Base-by-base conservation (phyloP, 2,329 filamentous ascomycete genomes). In the Drechslera avenae region DNA sequence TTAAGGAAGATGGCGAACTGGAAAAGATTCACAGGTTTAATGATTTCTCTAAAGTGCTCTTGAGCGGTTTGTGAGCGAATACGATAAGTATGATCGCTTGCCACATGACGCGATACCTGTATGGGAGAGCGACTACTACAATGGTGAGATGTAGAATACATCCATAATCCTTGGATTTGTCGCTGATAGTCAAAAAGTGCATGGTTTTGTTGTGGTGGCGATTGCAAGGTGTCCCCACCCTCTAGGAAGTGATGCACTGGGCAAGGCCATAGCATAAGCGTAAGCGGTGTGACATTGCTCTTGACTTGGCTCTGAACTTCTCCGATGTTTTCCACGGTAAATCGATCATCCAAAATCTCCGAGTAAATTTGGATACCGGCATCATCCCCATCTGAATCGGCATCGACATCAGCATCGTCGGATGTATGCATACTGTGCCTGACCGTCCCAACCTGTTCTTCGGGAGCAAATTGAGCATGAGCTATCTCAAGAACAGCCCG, bases 301-400 rank as follows among this genome's bases (percentile, higher is more conserved):
- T 89, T 86, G 51, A 91, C 87, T 47, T 87, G 80, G 64, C 82
- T 86, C 0, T 83, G 83, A 3, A 88, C 78, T 57, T 89, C 82
- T 0, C 88, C 88, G 50, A 94, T 80, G 59, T 90, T 85, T 13
- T 94, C 88, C 44, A 93, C 82, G 0, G 90, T 94, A 67, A 89
- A 90, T 30, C 81, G 78, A 10, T 87, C 83, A 58, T 87, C 82
- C 21, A 90, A 75, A 33, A 86, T 76, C 52, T 86, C 81, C 13
- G 79, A 64, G 18, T 71, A 68, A 5, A 74, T 63, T n/a, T 70
- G 69, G 5, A 76, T 46, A 32, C 67, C 60, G 12, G 66, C 66
- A 8, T 69, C 66, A 4, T 63, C 62, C 1, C 53, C 55, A 19
- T 59, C 54, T 35, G 61, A 55, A 32, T 57, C 63, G n/a, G n/a